Evolutionary conservation across 2,329 filamentous ascomycete species (phyloP).

Genomic region (Ustilaginoidea virens): DNA sequence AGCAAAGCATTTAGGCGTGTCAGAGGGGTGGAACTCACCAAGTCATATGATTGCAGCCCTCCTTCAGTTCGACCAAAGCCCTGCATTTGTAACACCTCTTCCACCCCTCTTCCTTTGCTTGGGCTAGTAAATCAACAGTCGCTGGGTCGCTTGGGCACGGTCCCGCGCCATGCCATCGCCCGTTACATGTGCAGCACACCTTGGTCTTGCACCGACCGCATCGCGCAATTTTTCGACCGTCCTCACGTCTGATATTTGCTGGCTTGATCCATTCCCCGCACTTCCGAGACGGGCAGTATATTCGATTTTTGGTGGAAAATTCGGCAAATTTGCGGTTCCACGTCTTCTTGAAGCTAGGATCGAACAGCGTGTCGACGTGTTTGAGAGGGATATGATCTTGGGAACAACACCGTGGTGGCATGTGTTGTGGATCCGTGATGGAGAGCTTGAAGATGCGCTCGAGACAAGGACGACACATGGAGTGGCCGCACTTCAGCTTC

Average conservation of each 20-base stretch:
- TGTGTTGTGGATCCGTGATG: slow-evolving; percentile 59
- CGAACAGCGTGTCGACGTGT: slow-evolving; percentile 63
- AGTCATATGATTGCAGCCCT: slow-evolving; percentile 80
- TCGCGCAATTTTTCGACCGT: slow-evolving; percentile 48
- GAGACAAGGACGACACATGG: slow-evolving; percentile 67
- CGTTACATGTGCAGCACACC: slow-evolving; percentile 60
- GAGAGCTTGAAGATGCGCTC: slow-evolving; percentile 62
- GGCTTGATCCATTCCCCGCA: slow-evolving; percentile 75
- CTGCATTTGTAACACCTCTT: slow-evolving; percentile 62
- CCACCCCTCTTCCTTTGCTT: slow-evolving; percentile 55
- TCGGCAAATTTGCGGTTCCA: slow-evolving; percentile 77
- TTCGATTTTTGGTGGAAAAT: slow-evolving; percentile 55
- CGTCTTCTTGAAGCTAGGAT: slow-evolving; percentile 54
- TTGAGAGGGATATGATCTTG: slow-evolving; percentile 56
- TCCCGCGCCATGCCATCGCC: slow-evolving; percentile 52
- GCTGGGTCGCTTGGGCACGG: slow-evolving; percentile 62
- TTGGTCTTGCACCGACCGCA: slow-evolving; percentile 59
- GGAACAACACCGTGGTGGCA: slow-evolving; percentile 75
- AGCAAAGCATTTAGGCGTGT: background rate
- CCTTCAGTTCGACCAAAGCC: slow-evolving; percentile 59
- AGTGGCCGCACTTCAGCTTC: slow-evolving; percentile 63
- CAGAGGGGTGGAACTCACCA: slow-evolving; percentile 39
- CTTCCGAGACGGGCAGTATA: slow-evolving; percentile 58
- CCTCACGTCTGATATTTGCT: slow-evolving; percentile 42
- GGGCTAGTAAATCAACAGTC: slow-evolving; percentile 43